phyloP scores from a whole-genome alignment of 768 basidiomycete species.

The Collybia sordida region DNA sequence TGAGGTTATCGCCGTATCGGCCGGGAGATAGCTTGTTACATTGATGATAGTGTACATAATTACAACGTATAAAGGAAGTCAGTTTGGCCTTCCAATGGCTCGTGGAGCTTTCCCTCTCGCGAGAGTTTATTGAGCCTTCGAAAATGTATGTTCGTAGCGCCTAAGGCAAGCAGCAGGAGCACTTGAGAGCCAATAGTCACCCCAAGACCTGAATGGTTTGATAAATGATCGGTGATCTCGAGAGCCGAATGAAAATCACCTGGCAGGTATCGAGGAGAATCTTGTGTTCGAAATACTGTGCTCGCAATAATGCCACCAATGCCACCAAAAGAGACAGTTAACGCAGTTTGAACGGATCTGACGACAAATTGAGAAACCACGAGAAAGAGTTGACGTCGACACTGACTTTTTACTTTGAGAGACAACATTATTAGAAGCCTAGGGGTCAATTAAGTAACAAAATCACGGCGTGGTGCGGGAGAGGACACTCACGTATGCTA shows the following conservation, averaged over 20 bases:
- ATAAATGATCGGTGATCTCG: neutral
- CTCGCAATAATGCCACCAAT: constrained; percentile 44
- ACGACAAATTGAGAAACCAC: neutral
- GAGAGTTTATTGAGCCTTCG: constrained; percentile 33
- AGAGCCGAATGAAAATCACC: constrained; percentile 20
- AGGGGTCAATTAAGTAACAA: neutral
- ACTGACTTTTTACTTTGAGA: constrained; percentile 43
- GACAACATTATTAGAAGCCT: constrained; percentile 47
- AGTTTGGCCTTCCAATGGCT: constrained; percentile 33
- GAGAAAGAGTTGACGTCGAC: neutral
- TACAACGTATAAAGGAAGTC: constrained; percentile 40
- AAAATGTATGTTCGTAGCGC: constrained; percentile 33
- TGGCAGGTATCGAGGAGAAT: constrained; percentile 44
- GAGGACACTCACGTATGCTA: constrained; percentile 35
- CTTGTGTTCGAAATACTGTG: constrained; percentile 39
- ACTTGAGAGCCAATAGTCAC: constrained; percentile 40
- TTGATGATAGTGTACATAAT: constrained; percentile 1
- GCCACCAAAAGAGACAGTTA: constrained; percentile 40
- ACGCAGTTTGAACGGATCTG: constrained; percentile 35
- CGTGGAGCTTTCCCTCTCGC: constrained; percentile 28
- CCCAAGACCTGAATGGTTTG: constrained; percentile 29
- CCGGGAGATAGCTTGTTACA: too few species aligned
- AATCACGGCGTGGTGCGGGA: neutral
- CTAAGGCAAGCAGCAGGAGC: constrained; percentile 33
- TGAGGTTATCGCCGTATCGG: too few species aligned